A percentile compares a stretch with the other conserved stretches of the same genome.
Evolutionary conservation across 805 yeast genomes (phyloP).

Genomic region (Blastobotrys chiropterorum): DNA sequence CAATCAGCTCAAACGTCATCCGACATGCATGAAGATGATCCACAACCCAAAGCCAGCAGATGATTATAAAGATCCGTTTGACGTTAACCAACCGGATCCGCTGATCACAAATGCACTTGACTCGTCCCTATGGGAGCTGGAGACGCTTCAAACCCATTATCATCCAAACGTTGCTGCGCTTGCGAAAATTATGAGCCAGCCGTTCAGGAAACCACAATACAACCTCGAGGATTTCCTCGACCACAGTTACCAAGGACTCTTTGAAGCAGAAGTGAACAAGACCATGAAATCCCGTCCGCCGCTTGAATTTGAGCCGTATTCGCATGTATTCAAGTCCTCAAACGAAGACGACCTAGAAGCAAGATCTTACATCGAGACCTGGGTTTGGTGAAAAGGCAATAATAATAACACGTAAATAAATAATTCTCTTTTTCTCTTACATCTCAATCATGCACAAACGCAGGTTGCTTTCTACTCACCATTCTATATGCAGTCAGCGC

Average conservation of each 20-base stretch:
- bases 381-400: neutral
- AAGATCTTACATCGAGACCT: neutral
- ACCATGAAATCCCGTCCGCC: slow-evolving; percentile 44
- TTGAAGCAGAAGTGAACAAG: slow-evolving; percentile 41
- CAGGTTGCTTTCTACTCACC: neutral
- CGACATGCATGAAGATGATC: slow-evolving; percentile 84
- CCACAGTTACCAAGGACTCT: slow-evolving; percentile 74
- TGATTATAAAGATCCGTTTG: slow-evolving; percentile 59
- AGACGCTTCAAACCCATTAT: slow-evolving; percentile 72
- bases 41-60: slow-evolving; percentile 40
- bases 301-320: slow-evolving; percentile 46
- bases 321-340: neutral
- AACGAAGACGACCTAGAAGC: neutral
- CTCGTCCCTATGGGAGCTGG: slow-evolving; percentile 90
- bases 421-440: too few species aligned
- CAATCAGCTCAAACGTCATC: slow-evolving; percentile 84
- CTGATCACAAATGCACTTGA: slow-evolving; percentile 69
- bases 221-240: slow-evolving; percentile 92
- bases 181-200: slow-evolving; percentile 83
- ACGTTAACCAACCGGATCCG: slow-evolving; percentile 63
- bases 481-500: slow-evolving; percentile 15
- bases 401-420: too few species aligned
- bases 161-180: slow-evolving; percentile 94
- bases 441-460: too few species aligned
- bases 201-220: slow-evolving; percentile 79